Evolutionary conservation across 2,329 filamentous ascomycete species (phyloP), one percentile per base, ranked within the genome.

Genomic region (Calonectria crousiana): DNA sequence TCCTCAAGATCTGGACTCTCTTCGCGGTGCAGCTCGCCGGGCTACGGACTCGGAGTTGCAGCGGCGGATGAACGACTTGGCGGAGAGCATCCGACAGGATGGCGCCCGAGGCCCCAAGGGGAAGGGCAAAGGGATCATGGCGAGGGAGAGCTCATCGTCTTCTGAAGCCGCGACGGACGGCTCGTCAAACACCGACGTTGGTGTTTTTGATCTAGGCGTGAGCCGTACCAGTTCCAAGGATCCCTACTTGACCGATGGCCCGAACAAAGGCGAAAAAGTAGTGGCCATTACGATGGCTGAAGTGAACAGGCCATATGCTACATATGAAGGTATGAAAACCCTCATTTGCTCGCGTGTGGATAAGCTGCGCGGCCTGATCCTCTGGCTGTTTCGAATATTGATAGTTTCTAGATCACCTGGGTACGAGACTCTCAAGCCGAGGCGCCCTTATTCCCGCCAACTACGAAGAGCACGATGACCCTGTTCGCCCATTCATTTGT

Each of bases 381-480:
- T 32, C 44, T 18, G 1, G 0, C 10, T 20, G 26, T 18, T 64
- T 14, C 34, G 9, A n/a, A 0, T 49, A 51, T 73, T 80, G 58
- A 80, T 38, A n/a, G n/a, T 1, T 16, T 34, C 6, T 20, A 81
- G 81, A 14, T 3, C 49, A 73, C 9, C 32, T 75, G 4, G 75
- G 76, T 5, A 38, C 9, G 9, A 6, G 6, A 3, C 44, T 75
- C 10, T 71, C 69, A 18, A 74, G 69, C 13, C 76, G 78, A 6
- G 85, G 85, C 6, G 80, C 78, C 26, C 44, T 86, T 14, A 71
- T 86, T 41, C 86, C 86, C 0, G 73, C 77, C 3, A 77, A 76
- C 6, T 86, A 87, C 69, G 71, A 78, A 51, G 56, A 81, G 4
- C 76, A 82, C 28, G 60, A 75, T 9, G 71, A 83, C 52, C 75